These are phyloP conservation scores for Carnegiea gigantea DNA, from an alignment of 179 eudicot genomes.

Conservation along the genomic window DNA sequence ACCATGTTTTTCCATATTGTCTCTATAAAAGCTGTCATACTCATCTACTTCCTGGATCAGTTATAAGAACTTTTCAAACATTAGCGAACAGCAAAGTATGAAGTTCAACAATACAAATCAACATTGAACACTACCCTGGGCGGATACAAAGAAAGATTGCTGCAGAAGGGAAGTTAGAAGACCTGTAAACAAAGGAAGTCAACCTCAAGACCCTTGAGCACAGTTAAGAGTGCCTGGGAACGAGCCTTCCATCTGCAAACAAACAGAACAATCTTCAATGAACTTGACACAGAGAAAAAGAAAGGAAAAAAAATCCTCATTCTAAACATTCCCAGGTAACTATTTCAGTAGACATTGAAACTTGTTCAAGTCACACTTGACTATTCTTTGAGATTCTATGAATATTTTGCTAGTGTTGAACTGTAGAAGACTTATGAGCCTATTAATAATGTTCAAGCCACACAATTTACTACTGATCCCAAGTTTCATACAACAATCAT, in stretches of 20 bases:
- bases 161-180: slow-evolving; percentile 11
- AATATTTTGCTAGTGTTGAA: neutral
- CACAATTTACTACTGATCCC: too few relatives aligned
- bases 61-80: neutral
- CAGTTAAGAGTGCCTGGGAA: slow-evolving; percentile 61
- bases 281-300: neutral
- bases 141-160: neutral
- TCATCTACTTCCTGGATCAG: slow-evolving; percentile 80
- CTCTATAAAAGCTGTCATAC: slow-evolving; percentile 75
- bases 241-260: slow-evolving; percentile 92
- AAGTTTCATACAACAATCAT: too few relatives aligned
- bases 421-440: neutral
- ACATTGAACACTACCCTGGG: neutral
- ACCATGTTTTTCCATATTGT: slow-evolving; percentile 57
- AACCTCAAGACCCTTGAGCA: slow-evolving; percentile 58
- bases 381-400: neutral
- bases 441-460: neutral
- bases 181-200: slow-evolving; percentile 96
- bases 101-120: neutral
- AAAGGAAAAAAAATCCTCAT: neutral
- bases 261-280: slow-evolving; percentile 10
- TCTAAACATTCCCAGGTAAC: neutral
- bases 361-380: neutral
- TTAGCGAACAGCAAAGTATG: neutral
- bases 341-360: neutral